Conservation (phyloP, 805 yeast species). For the Priceomyces castillae region DNA sequence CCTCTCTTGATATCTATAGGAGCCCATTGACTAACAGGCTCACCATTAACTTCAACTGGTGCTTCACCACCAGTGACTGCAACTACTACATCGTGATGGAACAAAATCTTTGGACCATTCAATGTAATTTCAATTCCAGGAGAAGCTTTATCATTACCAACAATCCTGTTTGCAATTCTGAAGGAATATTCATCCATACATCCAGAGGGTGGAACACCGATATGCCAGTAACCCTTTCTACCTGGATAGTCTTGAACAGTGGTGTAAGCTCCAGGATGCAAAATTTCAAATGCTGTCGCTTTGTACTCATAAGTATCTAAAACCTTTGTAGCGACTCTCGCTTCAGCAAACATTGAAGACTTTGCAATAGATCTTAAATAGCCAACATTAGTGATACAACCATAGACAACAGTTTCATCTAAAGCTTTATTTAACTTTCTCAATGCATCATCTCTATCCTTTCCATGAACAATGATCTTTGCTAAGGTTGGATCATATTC, state of each 20-base stretch:
- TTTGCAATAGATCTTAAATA: slow-evolving; percentile 82
- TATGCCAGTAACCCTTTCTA: slow-evolving; percentile 79
- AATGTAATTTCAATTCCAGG: slow-evolving; percentile 91
- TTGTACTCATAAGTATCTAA: slow-evolving; percentile 76
- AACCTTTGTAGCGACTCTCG: slow-evolving; percentile 82
- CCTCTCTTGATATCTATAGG: slow-evolving; percentile 74
- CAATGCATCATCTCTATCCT: slow-evolving; percentile 82
- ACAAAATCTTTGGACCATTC: slow-evolving; percentile 79
- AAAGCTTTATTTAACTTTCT: slow-evolving; percentile 73
- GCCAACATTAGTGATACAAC: slow-evolving; percentile 87
- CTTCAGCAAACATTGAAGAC: slow-evolving; percentile 79
- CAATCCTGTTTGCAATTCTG: slow-evolving; percentile 84
- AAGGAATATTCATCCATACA: slow-evolving; percentile 96
- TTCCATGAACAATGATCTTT: slow-evolving; percentile 92
- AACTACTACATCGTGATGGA: slow-evolving; percentile 76
- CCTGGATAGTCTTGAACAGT: slow-evolving; percentile 98
- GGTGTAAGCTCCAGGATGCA: slow-evolving; percentile 73
- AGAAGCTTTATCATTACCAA: slow-evolving; percentile 77
- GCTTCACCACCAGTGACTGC: slow-evolving; percentile 87
- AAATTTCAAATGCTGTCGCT: slow-evolving; percentile 82
- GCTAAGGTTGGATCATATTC: slow-evolving; percentile 97
- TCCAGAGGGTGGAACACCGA: slow-evolving; percentile 98
- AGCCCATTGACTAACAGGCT: slow-evolving; percentile 57
- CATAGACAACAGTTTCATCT: slow-evolving; percentile 81
- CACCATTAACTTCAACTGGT: slow-evolving; percentile 64